Evolutionary conservation across 257 asterid genomes (phyloP), one percentile per base, ranked within the genome.

Genomic region (Solanum etuberosum): DNA sequence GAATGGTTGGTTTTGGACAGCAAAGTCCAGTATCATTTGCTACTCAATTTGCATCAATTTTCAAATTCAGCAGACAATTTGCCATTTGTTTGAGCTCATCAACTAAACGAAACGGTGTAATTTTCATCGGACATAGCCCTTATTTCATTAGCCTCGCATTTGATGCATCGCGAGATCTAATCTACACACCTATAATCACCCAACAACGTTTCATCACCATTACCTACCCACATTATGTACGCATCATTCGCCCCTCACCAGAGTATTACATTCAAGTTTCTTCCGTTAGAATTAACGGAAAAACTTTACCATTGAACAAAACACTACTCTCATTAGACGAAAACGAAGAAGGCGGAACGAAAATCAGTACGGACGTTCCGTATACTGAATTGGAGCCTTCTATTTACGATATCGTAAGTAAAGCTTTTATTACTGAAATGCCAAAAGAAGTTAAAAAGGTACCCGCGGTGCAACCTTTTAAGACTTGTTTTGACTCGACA

Each of bases 51-150:
- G 85, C 85, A 80, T 46, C 42, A 16, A 7, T 1, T 59, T 84
- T 88, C 31, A 21, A 65, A 70, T 35, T 88, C 80, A 38, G 51
- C 7, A 57, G 87, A 63, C 67, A 61, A 34, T 88, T 88, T 42
- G 87, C 87, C 1, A 43, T 88, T 61, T 88, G 90, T 67, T 42
- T 88, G 43, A 35, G 67, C 18, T 74, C 68, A 29, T 51, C 85
- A 46, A 80, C 85, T 0, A 4, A 48, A 16, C 67, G 67, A 29
- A 74, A 59, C 7, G 90, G 90, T 9, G 90, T 88, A 16, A 40
- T 88, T 27, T 72, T 88, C 70, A 83, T 88, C 63, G 90, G 90
- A 16, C 87, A 88, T 10, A 83, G 87, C 42, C 90, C 90, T 9
- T 88, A 88, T 76, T 48, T 35, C 15, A 25, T 88, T 1, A 88